A percentile compares a stretch with the other conserved stretches of the same genome.
Conservation (phyloP, 1,284 basidiomycete genomes). For the Leccinum subfulvum region DNA sequence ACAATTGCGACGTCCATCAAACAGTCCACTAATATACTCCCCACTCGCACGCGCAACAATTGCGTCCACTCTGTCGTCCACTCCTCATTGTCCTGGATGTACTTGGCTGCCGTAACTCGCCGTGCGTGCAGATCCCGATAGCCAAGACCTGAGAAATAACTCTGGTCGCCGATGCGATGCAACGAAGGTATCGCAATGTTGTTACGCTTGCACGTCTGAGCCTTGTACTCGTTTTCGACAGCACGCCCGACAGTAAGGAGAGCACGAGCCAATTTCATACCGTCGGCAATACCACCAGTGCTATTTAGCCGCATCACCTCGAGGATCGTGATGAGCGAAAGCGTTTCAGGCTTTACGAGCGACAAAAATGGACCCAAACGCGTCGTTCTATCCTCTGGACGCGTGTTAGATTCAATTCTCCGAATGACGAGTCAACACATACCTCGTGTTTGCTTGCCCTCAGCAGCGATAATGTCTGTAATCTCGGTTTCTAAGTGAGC, state of each 20-base stretch:
- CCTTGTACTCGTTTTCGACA: slow-evolving; percentile 87
- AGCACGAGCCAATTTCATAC: slow-evolving; percentile 90
- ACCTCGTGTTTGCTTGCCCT: slow-evolving; percentile 31
- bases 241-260: slow-evolving; percentile 82
- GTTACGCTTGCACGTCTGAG: slow-evolving; percentile 73
- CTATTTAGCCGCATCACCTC: slow-evolving; percentile 87
- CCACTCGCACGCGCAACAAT: slow-evolving; percentile 72
- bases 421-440: slow-evolving; percentile 2
- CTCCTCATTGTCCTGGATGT: slow-evolving; percentile 61
- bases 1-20: slow-evolving; percentile 86
- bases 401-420: background rate
- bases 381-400: slow-evolving; percentile 11
- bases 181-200: slow-evolving; percentile 52
- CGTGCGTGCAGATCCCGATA: slow-evolving; percentile 58
- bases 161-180: slow-evolving; percentile 38
- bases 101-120: slow-evolving; percentile 62
- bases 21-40: slow-evolving; percentile 80
- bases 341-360: slow-evolving; percentile 74
- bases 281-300: slow-evolving; percentile 74
- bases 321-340: slow-evolving; percentile 88
- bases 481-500: slow-evolving; percentile 58
- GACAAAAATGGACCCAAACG: slow-evolving; percentile 65
- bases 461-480: slow-evolving; percentile 43
- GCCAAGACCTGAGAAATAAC: slow-evolving; percentile 57
- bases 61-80: slow-evolving; percentile 87